These are phyloP conservation scores for Coemansia sp. DNA, from an alignment of 192 early-diverging fungal genomes.

Conservation along the genomic window DNA sequence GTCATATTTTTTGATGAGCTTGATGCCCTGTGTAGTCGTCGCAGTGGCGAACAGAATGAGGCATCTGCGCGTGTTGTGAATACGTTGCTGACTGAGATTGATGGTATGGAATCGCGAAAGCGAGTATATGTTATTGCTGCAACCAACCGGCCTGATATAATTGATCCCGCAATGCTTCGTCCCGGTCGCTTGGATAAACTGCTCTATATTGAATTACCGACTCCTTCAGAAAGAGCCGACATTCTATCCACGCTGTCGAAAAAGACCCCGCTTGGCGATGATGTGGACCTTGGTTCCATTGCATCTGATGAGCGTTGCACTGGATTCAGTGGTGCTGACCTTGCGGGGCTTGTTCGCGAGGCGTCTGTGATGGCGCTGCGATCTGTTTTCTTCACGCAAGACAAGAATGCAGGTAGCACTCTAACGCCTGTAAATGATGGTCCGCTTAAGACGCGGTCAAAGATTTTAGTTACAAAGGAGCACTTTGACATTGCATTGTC, in stretches of 20 bases:
- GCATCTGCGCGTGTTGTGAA: conserved; percentile 94
- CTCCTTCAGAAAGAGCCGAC: conserved; percentile 72
- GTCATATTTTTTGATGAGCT: conserved; percentile 99
- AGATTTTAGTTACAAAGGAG: conserved; percentile 23
- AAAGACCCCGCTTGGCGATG: conserved; percentile 73
- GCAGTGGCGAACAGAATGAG: conserved; percentile 85
- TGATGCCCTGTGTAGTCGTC: conserved; percentile 90
- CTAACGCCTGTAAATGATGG: neutral
- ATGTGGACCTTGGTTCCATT: conserved; percentile 58
- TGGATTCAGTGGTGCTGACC: conserved; percentile 77
- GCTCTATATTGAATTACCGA: conserved; percentile 96
- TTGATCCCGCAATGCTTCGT: conserved; percentile 97
- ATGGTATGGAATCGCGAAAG: conserved; percentile 88
- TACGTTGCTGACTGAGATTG: conserved; percentile 94
- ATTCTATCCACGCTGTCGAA: conserved; percentile 81
- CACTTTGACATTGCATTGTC: conserved; percentile 84
- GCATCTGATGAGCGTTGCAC: conserved; percentile 68
- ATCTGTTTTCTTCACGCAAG: conserved; percentile 21
- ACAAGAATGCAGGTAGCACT: conserved; percentile 12
- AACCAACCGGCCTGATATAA: conserved; percentile 96
- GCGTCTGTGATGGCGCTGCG: conserved; percentile 84
- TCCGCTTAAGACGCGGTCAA: neutral
- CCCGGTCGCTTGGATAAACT: conserved; percentile 95
- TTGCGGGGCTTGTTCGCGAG: conserved; percentile 74
- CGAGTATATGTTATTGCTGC: conserved; percentile 97